A percentile compares a stretch with the other conserved stretches of the same genome.
Conservation (phyloP, 306 rosid species). For the Chamaecrista fasciculata region DNA sequence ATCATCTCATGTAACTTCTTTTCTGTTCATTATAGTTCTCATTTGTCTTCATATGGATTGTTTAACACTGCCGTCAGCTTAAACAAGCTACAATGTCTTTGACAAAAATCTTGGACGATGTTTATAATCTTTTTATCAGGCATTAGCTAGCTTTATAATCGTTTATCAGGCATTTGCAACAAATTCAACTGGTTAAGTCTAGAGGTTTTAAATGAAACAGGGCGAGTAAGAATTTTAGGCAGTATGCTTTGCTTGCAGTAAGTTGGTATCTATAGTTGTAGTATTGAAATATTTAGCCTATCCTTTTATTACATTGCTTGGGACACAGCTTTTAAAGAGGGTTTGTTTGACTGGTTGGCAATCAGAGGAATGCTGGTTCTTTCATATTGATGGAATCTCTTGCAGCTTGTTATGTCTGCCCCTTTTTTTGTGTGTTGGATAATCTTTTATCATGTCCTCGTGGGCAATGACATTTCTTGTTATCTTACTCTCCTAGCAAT, state of each 20-base stretch:
- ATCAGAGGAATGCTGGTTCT: neutral
- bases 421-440: slow-evolving; percentile 2
- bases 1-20: neutral
- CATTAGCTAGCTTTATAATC: neutral
- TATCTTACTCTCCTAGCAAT: neutral
- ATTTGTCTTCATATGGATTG: neutral
- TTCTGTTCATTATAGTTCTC: slow-evolving; percentile 9
- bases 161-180: neutral
- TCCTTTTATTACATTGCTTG: neutral
- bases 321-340: slow-evolving; percentile 3
- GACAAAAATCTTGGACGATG: neutral
- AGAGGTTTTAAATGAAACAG: neutral
- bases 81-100: neutral
- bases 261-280: neutral
- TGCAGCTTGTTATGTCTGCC: slow-evolving; percentile 1
- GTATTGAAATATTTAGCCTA: neutral
- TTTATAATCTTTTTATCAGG: slow-evolving; percentile 7
- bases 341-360: slow-evolving; percentile 14
- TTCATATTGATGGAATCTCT: slow-evolving; percentile 18
- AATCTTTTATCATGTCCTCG: neutral
- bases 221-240: neutral
- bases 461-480: neutral
- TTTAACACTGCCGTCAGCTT: slow-evolving; percentile 9
- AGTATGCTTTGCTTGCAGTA: slow-evolving; percentile 11
- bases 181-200: neutral